Evolutionary conservation across 2,329 filamentous ascomycete genomes (phyloP), one percentile per base, ranked within the genome.

Genomic region (Epichloe baconii): DNA sequence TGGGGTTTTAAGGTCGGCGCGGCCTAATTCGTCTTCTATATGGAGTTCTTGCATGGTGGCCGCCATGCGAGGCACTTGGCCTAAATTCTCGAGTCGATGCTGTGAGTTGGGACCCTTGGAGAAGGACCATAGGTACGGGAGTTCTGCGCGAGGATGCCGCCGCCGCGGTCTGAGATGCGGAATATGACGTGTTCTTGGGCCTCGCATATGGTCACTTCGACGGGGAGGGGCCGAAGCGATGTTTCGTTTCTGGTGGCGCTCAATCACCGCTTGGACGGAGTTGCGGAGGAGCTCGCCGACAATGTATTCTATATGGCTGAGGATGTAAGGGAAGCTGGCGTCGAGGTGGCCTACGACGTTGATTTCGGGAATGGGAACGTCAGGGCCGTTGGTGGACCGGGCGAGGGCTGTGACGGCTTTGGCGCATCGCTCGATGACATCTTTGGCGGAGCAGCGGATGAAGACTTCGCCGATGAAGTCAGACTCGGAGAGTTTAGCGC

Each of bases 381-480:
- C 75, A 1, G 82, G 74, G 1, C 86, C 86, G 59, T 94, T 90
- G 48, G 85, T 85, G 52, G 83, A 78, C 54, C 78, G 78, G 52
- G 88, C 83, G 48, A 97, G 79, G 43, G 84, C 77, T 56, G 82
- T 80, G 17, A 90, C 84, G 36, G 88, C 81, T 47, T 79, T 78
- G 46, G 86, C 88, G 66, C 90, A 96, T 48, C 83, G 81, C 59
- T 89, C 79, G 50, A 98, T 82, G 38, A 97, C 87, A 60, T 96
- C 89, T 62, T 83, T 85, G 45, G 91, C 91, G 56, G 88, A 88
- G 68, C 93, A 97, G 60, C 86, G 89, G 48, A 97, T 79, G 62
- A 98, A 95, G 14, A 98, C 89, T 64, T 97, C 89, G 54, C 93
- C 93, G 15, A 98, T 88, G 61, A 94, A 95, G 56, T 97, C 91